Evolutionary conservation across 1,284 basidiomycete species (phyloP).

Genomic region (Apiotrichum sp.): DNA sequence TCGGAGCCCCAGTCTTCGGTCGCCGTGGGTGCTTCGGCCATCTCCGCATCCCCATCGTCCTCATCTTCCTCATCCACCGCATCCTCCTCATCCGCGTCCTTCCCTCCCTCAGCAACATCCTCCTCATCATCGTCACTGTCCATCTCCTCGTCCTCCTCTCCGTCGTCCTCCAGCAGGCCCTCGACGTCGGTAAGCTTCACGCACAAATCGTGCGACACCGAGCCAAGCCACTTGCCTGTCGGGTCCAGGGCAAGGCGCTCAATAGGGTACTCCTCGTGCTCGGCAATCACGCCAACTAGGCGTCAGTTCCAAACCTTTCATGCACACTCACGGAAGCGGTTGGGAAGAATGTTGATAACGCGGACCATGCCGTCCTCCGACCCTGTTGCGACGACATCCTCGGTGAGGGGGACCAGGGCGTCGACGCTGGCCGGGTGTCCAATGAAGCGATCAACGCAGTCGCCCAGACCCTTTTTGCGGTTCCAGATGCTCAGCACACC

Average conservation of each 20-base stretch:
- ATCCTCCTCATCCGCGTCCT: constrained; percentile 51
- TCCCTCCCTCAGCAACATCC: constrained; percentile 26
- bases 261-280: constrained; percentile 84
- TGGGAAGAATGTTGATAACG: constrained; percentile 82
- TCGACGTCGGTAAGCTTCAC: constrained; percentile 76
- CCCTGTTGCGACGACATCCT: constrained; percentile 70
- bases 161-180: constrained; percentile 54
- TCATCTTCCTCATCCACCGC: constrained; percentile 51
- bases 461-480: constrained; percentile 74
- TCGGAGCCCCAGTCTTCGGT: constrained; percentile 10
- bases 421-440: constrained; percentile 86
- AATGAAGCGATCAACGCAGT: constrained; percentile 80
- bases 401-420: constrained; percentile 67
- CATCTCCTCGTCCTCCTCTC: constrained; percentile 16
- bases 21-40: constrained; percentile 14
- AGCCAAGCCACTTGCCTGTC: constrained; percentile 74
- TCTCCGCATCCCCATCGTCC: constrained; percentile 16
- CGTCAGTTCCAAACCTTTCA: not conserved
- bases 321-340: constrained; percentile 57
- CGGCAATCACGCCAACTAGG: constrained; percentile 73
- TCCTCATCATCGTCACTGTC: constrained; percentile 18
- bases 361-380: constrained; percentile 88
- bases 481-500: constrained; percentile 91
- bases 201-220: constrained; percentile 83
- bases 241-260: constrained; percentile 66